Evolutionary conservation across 805 yeast genomes (phyloP), one percentile per base, ranked within the genome.

Genomic region (Tetrapisispora taiwanensis): DNA sequence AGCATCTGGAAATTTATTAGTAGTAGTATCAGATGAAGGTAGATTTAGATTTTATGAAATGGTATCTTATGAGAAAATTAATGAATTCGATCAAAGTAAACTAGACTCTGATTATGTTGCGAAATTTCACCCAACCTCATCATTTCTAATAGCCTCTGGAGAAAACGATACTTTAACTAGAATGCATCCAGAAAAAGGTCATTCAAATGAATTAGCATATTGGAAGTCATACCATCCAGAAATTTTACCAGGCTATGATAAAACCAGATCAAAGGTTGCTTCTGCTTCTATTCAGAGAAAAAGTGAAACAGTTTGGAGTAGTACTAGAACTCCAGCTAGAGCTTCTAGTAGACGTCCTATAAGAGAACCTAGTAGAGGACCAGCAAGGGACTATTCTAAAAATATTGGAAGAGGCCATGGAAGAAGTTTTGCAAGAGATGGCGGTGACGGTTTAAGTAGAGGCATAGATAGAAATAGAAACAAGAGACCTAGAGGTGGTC

Each of bases 81-180:
- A 41, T 12, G 32, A 46, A 5, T 45, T 36, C 3, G 31, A 44
- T 3, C 17, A 48, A 7, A 33, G 24, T 2, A 20, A 43, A 13
- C 34, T 40, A 2, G 43, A 47, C 14, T 46, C 59, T 4, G 52
- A 50, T 17, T 30, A 48, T 3, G 31, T 50, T 8, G 44, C 56
- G 8, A 55, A 46, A 43, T 60, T 59, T 36, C 47, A 52, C 43
- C 64, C 63, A 13, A 52, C 52, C 33, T 52, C 45, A 27, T 44
- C 53, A 9, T 54, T 56, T 53, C 52, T 53, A 36, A 45, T 59
- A 9, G 27, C 50, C 1, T 49, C 56, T 3, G 48, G 50, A 9
- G 48, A 47, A 30, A 44, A 53, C 26, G 62, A 59, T 41, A 41
- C 48, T 1, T 38, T 60, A 20, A 39, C 47, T 8, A 49, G 50